Percentiles rank a stretch among this genome's conserved stretches.
phyloP scores from a whole-genome alignment of 1,284 basidiomycete species.

The Malassezia sp. region DNA sequence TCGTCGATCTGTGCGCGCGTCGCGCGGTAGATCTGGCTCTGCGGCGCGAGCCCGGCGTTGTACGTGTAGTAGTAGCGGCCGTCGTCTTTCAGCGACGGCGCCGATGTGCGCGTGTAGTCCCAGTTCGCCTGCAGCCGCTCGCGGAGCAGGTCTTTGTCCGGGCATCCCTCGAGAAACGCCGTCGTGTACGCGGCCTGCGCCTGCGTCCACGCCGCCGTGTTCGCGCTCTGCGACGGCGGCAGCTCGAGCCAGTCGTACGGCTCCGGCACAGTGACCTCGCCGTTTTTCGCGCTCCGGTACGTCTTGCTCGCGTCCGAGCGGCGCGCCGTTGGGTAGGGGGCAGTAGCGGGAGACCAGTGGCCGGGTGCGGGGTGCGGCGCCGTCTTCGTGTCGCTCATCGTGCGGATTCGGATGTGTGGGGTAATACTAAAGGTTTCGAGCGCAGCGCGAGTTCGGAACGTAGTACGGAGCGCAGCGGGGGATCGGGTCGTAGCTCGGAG shows the following conservation, averaged over 20 bases:
- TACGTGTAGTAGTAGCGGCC: constrained; percentile 41
- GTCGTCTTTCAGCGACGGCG: constrained; percentile 35
- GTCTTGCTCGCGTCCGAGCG: constrained; percentile 29
- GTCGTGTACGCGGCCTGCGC: constrained; percentile 35
- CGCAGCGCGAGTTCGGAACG: too few species aligned
- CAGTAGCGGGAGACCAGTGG: constrained; percentile 7
- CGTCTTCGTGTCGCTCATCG: too few species aligned
- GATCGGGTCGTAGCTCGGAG: too few species aligned
- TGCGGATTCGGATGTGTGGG: too few species aligned
- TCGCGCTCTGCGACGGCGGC: constrained; percentile 34
- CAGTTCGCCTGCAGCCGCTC: constrained; percentile 33
- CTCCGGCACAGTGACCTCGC: constrained; percentile 35
- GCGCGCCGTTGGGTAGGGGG: constrained; percentile 36
- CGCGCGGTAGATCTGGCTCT: constrained; percentile 34
- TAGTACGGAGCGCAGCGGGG: too few species aligned
- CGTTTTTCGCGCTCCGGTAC: constrained; percentile 30
- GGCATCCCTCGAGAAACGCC: constrained; percentile 27
- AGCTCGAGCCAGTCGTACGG: constrained; percentile 44
- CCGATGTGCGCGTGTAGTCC: constrained; percentile 37
- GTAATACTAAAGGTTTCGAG: too few species aligned
- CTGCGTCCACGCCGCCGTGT: constrained; percentile 38
- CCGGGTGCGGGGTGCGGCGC: too few species aligned
- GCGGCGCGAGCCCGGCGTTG: constrained; percentile 42
- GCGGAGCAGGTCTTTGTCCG: constrained; percentile 31
- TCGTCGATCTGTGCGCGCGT: constrained; percentile 23